phyloP scores from a whole-genome alignment of 441 rosid species.

The Bocquillonia castaneifolia region DNA sequence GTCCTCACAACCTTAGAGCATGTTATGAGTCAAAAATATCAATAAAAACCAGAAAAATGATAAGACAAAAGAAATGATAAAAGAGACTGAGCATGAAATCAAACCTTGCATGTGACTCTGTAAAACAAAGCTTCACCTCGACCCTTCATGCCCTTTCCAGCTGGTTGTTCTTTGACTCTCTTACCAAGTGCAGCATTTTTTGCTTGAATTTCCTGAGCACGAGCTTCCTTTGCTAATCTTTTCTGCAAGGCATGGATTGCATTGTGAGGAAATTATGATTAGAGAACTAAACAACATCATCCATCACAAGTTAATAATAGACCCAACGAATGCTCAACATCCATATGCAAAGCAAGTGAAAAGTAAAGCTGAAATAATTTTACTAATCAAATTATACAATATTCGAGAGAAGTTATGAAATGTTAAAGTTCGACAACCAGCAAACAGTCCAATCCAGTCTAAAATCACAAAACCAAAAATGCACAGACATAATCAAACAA shows the following conservation, averaged over 20 bases:
- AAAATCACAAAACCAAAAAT: not conserved
- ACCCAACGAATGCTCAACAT: not conserved
- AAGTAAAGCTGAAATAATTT: constrained; percentile 3
- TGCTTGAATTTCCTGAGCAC: constrained; percentile 74
- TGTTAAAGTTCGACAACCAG: not conserved
- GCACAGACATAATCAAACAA: not conserved
- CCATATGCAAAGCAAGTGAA: not conserved
- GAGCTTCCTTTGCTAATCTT: constrained; percentile 90
- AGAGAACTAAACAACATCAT: constrained; percentile 13
- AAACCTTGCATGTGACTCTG: constrained; percentile 95
- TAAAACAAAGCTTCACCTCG: constrained; percentile 94
- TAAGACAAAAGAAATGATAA: constrained; percentile 10
- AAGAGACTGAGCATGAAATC: constrained; percentile 22
- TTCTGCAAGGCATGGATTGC: constrained; percentile 42
- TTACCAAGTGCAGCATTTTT: constrained; percentile 70
- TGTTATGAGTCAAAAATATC: not conserved
- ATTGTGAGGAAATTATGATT: not conserved
- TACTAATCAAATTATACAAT: not conserved
- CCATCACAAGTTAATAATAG: not conserved
- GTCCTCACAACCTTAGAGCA: constrained; percentile 6
- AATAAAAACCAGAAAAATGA: not conserved
- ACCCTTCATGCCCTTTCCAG: constrained; percentile 59
- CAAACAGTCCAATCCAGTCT: not conserved
- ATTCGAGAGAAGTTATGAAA: not conserved
- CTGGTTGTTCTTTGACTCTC: constrained; percentile 70